Percentiles rank a stretch among this genome's conserved stretches.
Conservation (phyloP, 371 early-diverging fungal genomes). For the Zychaea mexicana region DNA sequence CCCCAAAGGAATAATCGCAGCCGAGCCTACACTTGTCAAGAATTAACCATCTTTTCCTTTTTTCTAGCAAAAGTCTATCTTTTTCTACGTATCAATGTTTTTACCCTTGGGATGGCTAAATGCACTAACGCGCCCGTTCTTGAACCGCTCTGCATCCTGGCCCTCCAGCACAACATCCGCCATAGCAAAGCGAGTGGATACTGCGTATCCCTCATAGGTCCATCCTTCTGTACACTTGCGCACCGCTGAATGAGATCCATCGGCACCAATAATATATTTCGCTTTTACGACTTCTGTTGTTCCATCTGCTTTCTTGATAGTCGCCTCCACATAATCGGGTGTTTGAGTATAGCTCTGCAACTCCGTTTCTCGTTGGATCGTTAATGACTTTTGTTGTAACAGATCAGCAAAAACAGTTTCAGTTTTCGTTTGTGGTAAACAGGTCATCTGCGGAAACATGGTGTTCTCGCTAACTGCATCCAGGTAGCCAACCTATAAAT, state of each 20-base stretch:
- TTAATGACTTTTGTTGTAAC: conserved; percentile 3
- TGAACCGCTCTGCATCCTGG: conserved; percentile 7
- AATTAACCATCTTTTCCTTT: background rate
- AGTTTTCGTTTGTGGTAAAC: conserved; percentile 28
- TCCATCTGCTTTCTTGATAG: background rate
- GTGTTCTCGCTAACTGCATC: conserved; percentile 19
- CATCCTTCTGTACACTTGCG: conserved; percentile 30
- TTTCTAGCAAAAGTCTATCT: background rate
- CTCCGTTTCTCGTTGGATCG: conserved; percentile 32
- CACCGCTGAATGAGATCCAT: conserved; percentile 38
- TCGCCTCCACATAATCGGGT: conserved; percentile 21
- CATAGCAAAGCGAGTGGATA: conserved; percentile 28
- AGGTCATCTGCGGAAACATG: conserved; percentile 30
- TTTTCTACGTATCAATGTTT: background rate
- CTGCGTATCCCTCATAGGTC: conserved; percentile 36
- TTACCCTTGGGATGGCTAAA: conserved; percentile 8
- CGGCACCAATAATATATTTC: conserved; percentile 39
- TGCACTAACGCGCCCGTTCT: conserved; percentile 6
- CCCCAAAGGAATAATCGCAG: conserved; percentile 13
- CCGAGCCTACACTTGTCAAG: background rate
- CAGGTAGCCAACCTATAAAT: conserved; percentile 1
- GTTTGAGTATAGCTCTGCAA: conserved; percentile 33
- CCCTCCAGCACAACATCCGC: conserved; percentile 30
- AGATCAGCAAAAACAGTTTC: conserved; percentile 20
- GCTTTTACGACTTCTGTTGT: conserved; percentile 17